Evolutionary conservation across 148 eudicot genomes (phyloP), one percentile per base, ranked within the genome.

Genomic region (Silene latifolia): DNA sequence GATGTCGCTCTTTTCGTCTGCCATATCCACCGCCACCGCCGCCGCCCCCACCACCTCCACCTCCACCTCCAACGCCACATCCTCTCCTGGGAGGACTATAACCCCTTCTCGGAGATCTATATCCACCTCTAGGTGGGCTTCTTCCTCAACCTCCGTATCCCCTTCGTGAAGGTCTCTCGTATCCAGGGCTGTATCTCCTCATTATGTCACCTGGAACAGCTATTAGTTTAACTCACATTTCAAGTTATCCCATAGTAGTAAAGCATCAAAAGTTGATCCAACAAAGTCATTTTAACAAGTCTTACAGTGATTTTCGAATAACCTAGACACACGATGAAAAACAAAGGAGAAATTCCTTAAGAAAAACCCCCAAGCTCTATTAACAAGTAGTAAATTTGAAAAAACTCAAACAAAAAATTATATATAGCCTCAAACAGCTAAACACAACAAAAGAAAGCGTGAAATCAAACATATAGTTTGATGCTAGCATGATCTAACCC

Each of bases 101-200:
- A 65, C 91, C 86, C 69, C 91, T 74, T 81, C 87, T 88, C n/a
- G 83, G 84, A 42, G 69, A 80, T 20, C 83, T 81, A 74, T 73
- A 75, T 15, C 81, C 90, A 69, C 93, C 86, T 53, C 88, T 83
- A 10, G 91, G 94, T 21, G 94, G 94, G 63, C 91, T 88, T 75
- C 88, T 78, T 47, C 87, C 81, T 44, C 91, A 85, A 63, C 88
- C 86, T 42, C 85, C 88, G 74, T 88, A 86, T 48, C 87, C 89
- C 72, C 91, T 88, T 78, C 89, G 63, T 44, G 93, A 91, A 67
- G 94, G 91, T 64, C 93, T 87, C 80, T 89, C 81, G 68, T 82
- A 77, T n/a, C 80, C 84, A 5, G 94, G 94, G 76, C 94, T 90
- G 71, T 90, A 86, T 80, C 91, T 88, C 81, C 88, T 73, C 94